Conservation (phyloP, 164 flowering plant genomes). For the Akebia trifoliata region DNA sequence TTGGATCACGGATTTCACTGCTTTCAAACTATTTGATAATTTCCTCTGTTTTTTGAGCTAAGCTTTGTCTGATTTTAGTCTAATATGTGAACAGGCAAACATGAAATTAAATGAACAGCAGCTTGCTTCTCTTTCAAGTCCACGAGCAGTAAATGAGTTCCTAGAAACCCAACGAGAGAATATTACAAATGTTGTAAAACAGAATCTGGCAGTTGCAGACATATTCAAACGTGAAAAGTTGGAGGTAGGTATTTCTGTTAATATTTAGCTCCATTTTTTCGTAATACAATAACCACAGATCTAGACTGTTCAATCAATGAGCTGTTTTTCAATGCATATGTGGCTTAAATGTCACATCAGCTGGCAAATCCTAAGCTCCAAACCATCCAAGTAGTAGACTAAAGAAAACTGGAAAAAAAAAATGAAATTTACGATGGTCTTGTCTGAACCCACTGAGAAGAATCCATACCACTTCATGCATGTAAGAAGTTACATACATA, state of each 20-base stretch:
- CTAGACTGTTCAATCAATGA: not conserved
- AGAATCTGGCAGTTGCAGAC: slow-evolving; percentile 85
- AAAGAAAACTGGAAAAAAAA: not conserved
- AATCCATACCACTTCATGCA: slow-evolving; percentile 2
- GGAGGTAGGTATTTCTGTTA: slow-evolving; percentile 36
- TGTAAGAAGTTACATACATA: no score
- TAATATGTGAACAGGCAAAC: slow-evolving; percentile 47
- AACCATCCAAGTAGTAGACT: not conserved
- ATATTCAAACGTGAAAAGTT: slow-evolving; percentile 80
- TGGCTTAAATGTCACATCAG: not conserved
- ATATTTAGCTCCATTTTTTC: not conserved
- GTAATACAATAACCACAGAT: not conserved
- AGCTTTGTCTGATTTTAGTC: slow-evolving; percentile 6
- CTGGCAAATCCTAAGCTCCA: not conserved
- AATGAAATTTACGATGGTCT: not conserved
- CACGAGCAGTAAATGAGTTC: slow-evolving; percentile 65
- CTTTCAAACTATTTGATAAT: not conserved
- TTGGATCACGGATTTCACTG: not conserved
- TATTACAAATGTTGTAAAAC: slow-evolving; percentile 53
- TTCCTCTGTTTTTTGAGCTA: not conserved
- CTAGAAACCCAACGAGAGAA: slow-evolving; percentile 66
- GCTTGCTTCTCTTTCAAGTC: slow-evolving; percentile 72
- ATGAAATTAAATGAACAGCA: slow-evolving; percentile 66
- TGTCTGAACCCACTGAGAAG: not conserved
- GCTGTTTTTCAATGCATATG: not conserved